phyloP scores from a whole-genome alignment of 352 stramenopile species.

The Pythium aquatile region DNA sequence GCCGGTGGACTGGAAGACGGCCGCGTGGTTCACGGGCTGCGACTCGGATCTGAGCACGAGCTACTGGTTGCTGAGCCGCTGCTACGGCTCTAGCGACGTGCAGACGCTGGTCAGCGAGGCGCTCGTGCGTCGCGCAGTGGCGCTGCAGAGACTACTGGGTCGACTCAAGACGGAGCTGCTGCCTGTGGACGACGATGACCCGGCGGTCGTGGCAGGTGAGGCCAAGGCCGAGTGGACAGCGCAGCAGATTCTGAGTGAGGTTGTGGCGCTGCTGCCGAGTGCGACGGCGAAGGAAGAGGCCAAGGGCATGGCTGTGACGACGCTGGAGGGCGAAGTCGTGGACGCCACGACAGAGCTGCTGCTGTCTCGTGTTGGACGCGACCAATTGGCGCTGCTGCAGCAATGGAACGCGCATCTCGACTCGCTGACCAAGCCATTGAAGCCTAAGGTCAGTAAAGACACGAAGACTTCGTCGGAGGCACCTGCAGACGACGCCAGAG shows the following conservation, averaged over 20 bases:
- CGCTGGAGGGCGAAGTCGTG: conserved; percentile 53
- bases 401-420: conserved; percentile 44
- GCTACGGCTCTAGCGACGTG: conserved; percentile 40
- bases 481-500: not conserved
- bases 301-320: conserved; percentile 26
- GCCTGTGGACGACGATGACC: conserved; percentile 27
- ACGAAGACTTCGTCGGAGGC: not conserved
- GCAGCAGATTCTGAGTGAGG: conserved; percentile 13
- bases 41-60: conserved; percentile 43
- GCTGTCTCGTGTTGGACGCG: conserved; percentile 40
- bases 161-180: conserved; percentile 44
- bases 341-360: conserved; percentile 70
- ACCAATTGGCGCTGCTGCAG: conserved; percentile 36
- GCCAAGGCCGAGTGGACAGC: conserved; percentile 3
- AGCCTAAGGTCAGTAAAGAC: not conserved
- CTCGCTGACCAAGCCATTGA: conserved; percentile 5
- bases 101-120: conserved; percentile 30
- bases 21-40: conserved; percentile 46
- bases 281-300: not conserved
- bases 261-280: not conserved
- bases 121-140: conserved; percentile 34
- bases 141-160: conserved; percentile 34
- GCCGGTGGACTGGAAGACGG: conserved; percentile 31
- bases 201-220: conserved; percentile 12
- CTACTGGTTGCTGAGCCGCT: conserved; percentile 63